Base-by-base conservation (phyloP, 1,284 basidiomycete genomes). In the Phellopilus nigrolimitatus region DNA sequence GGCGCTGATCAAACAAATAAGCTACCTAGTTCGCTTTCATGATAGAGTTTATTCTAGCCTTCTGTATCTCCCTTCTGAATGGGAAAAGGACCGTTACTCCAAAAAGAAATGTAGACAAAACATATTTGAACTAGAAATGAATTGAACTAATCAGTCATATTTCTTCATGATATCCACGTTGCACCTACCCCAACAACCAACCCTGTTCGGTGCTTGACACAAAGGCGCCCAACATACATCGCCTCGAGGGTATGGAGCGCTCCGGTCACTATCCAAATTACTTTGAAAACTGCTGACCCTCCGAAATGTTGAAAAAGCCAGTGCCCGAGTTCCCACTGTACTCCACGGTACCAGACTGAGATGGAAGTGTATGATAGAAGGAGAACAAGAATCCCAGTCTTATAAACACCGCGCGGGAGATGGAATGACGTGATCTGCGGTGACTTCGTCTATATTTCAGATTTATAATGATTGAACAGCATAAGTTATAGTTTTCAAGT, bases 41-140 rank as follows among this genome's bases (percentile, higher is more conserved):
- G 9, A 88, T 83, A 44, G 84, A 86, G 50, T 85, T 79, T 33
- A 88, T 89, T 1, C 85, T 73, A 12, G 79, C 79, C 25, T 69
- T 68, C 56, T 88, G 82, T 8, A 87, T 76, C 24, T 76, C 72
- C 56, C 68, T 72, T 38, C 78, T 69, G 54, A 88, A 64, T 50
- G 78, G 70, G 4, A 56, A 36, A 66, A 77, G 78, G 7, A 80
- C 69, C 1, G 78, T 76, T 51, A 71, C 76, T 0, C 84, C 87
- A 25, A 73, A 66, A 0, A 76, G 1, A 1, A 81, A 27, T 0
- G 81, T 79, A 1, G 72, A 60, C 0, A 74, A 40, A 8, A 80
- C 61, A 64, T 86, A 87, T 24, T 68, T 59, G 2, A 66, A 55
- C 83, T 87, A 28, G 49, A 34, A 46, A 39, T 51, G 44, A 13